A percentile compares a stretch with the other conserved stretches of the same genome.
These are phyloP conservation scores for Lojkania enalia DNA, from an alignment of 2,329 filamentous ascomycete genomes.

Conservation along the genomic window DNA sequence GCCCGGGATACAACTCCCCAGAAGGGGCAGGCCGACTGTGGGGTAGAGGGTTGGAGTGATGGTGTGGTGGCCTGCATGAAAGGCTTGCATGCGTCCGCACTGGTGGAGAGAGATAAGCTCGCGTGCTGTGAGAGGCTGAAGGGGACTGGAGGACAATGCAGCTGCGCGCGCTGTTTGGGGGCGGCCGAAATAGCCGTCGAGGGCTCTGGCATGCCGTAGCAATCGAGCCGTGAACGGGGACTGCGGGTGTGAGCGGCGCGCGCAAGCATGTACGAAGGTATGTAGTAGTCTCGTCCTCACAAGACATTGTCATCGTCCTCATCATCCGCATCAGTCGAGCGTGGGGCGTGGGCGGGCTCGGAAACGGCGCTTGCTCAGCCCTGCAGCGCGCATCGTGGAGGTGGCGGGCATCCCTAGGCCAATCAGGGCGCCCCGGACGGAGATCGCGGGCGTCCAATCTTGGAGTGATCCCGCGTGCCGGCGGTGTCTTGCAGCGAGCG, in stretches of 20 bases:
- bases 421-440: conserved; percentile 13
- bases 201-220: neutral
- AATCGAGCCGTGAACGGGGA: too few species aligned
- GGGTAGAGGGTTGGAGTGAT: conserved; percentile 14
- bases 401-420: conserved; percentile 4
- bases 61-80: conserved; percentile 22
- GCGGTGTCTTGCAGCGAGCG: conserved; percentile 7
- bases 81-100: conserved; percentile 21
- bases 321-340: neutral
- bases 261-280: too few species aligned
- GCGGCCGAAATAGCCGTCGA: too few species aligned
- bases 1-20: too few species aligned
- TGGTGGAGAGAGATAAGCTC: conserved; percentile 32
- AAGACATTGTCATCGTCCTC: too few species aligned
- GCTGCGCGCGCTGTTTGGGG: neutral
- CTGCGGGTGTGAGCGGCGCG: too few species aligned
- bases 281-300: too few species aligned
- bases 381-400: conserved; percentile 17
- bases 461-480: conserved; percentile 5
- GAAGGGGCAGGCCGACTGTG: conserved; percentile 12
- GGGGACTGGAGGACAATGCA: neutral
- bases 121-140: conserved; percentile 27
- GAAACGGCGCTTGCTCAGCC: conserved; percentile 11
- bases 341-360: neutral
- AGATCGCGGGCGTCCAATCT: conserved; percentile 1